Conservation (phyloP, 495 filamentous ascomycete species). For the Aspergillus bridgeri region DNA sequence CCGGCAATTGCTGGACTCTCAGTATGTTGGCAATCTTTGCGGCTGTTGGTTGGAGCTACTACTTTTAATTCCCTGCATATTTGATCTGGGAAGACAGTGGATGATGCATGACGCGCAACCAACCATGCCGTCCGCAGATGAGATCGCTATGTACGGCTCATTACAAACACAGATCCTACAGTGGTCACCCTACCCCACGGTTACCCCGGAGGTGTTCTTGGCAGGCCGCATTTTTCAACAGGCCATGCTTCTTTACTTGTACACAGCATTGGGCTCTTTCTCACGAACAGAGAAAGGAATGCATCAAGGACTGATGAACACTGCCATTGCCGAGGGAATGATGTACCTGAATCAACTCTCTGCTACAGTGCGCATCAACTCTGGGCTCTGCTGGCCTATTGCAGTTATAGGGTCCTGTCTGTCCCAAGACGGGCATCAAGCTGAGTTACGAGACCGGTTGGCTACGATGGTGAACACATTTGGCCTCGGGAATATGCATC, state of each 20-base stretch:
- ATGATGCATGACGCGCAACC: conserved; percentile 27
- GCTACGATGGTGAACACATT: conserved; percentile 29
- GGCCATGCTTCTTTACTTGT: conserved; percentile 36
- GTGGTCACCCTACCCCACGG: conserved; percentile 32
- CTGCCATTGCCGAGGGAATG: conserved; percentile 30
- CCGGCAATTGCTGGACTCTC: conserved; percentile 24
- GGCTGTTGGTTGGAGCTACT: conserved; percentile 38
- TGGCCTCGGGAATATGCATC: conserved; percentile 37
- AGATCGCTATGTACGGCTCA: conserved; percentile 39
- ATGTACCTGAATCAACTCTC: conserved; percentile 26
- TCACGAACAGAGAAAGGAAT: conserved; percentile 28
- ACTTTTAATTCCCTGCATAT: conserved; percentile 35
- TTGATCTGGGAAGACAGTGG: conserved; percentile 40
- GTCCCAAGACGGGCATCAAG: conserved; percentile 19
- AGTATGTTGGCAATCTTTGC: conserved; percentile 36
- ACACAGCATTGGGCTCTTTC: conserved; percentile 30
- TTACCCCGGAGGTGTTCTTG: conserved; percentile 30
- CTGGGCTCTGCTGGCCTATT: conserved; percentile 38
- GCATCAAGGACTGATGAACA: conserved; percentile 28
- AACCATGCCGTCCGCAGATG: conserved; percentile 29
- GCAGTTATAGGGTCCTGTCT: conserved; percentile 37
- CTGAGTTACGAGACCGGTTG: conserved; percentile 18
- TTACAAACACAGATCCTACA: conserved; percentile 34
- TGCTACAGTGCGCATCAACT: conserved; percentile 32
- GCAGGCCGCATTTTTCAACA: conserved; percentile 37